A percentile compares a stretch with the other conserved stretches of the same genome.
Conservation (phyloP, 106 monocot genomes). For the Acanthochlamys bracteata region DNA sequence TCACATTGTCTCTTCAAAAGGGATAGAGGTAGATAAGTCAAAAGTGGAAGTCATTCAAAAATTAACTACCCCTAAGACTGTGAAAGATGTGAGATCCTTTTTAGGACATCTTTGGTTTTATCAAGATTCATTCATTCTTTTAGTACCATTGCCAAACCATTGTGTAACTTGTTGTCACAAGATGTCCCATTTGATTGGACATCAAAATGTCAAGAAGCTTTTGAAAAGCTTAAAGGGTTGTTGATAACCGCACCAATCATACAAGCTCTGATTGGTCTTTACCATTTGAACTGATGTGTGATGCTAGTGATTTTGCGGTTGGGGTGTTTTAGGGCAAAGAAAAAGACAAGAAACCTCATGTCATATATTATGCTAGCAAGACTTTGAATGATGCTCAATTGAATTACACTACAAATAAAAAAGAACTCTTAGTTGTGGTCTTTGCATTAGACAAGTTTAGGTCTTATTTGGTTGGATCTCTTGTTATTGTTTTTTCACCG, state of each 20-base stretch:
- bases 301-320: not conserved
- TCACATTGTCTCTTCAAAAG: not conserved
- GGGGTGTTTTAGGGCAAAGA: constrained; percentile 2
- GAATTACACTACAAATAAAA: not conserved
- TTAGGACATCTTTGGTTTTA: constrained; percentile 7
- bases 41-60: not conserved
- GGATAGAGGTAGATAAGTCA: not conserved
- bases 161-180: not conserved
- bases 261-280: not conserved
- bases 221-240: not conserved
- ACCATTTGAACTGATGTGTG: not conserved
- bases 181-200: not conserved
- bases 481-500: not conserved
- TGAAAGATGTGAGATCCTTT: constrained; percentile 3
- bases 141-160: not conserved
- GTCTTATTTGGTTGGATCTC: not conserved
- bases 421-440: not conserved
- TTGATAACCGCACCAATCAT: not conserved
- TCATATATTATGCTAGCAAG: not conserved
- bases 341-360: not conserved
- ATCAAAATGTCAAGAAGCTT: not conserved
- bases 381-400: constrained; percentile 7
- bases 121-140: constrained; percentile 3
- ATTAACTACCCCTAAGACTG: not conserved
- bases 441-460: constrained; percentile 7